Base-by-base conservation (phyloP, 495 filamentous ascomycete species). In the Penicillium lagena region DNA sequence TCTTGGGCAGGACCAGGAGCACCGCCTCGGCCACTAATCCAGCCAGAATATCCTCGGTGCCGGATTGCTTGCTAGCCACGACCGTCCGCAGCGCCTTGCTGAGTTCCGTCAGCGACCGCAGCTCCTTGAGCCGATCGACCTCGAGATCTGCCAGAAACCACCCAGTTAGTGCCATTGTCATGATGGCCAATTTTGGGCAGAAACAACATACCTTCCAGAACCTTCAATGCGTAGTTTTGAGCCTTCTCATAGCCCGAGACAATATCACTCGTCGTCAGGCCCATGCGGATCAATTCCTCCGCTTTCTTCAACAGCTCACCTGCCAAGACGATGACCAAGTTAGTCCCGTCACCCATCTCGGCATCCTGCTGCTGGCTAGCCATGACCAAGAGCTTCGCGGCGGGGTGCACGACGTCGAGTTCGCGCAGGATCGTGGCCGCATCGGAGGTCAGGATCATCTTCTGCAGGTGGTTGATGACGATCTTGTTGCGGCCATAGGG, bases 401-500 rank as follows among this genome's bases (percentile, higher is more conserved):
- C 94, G 45, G 94, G 94, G 69, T 99, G 94, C 29, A 99, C 91
- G 37, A 99, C 94, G 60, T 99, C 94, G 62, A 99, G 78, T 66
- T 99, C 94, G 57, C 89, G 85, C 43, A 99, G 76, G 51, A 99
- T 99, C 22, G 93, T 96, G 50, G 94, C 94, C 33, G 94, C 94
- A 63, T 99, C 94, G 37, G 89, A 96, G 46, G 94, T 99, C 46
- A 99, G 78, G 50, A 96, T 91, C 93, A 97, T 96, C 77, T 99
- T 99, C 71, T 96, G 90, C 46, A 99, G 77, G 73, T 99, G 94
- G 72, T 97, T 99, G 77, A 99, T 96, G 73, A 99, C 88, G 66
- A 99, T 96, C 76, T 99, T 99, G 76, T 97, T 99, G 67, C 94
- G 87, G 60, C 94, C 94, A 64, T 93, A 96, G 41, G 94, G 94